Base-by-base conservation (phyloP, 2,329 filamentous ascomycete genomes). In the Cladorrhinum sp. region DNA sequence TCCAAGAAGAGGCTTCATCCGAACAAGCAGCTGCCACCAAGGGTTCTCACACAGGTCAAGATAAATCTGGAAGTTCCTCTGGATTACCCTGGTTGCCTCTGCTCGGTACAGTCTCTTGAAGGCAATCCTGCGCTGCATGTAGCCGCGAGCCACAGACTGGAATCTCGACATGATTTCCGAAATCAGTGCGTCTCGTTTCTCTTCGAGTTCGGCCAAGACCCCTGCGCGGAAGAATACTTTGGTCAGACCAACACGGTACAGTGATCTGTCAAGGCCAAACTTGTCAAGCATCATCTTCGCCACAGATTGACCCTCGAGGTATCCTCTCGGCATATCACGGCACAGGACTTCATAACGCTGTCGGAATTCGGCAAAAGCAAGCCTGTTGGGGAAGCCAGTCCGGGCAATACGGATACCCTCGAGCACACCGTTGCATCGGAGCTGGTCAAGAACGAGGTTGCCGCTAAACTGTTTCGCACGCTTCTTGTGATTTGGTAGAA, bases 341-440 rank as follows among this genome's bases (percentile, higher is more conserved):
- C 94, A 98, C 6, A 99, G 84, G 6, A 99, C 94, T 73, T 98
- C 95, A 73, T 99, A 99, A 64, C 95, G 88, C 70, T 96, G 91
- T 58, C 95, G 87, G 77, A 99, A 99, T 72, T 99, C 96, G 2
- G 90, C 84, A 73, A 99, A 99, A 0, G 91, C 84, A 30, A 99
- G 81, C 67, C 95, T 84, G 72, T 99, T 99, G 55, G 95, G 95
- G 73, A 99, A 99, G 23, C 95, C 95, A 4, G 96, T 99, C 51
- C 95, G 87, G 23, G 95, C 95, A 74, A 99, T 99, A 63, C 95
- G 86, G 71, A 99, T 99, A 64, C 95, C 95, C 77, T 99, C 95
- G n/a, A 99, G 82, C 2, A 99, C 95, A 89, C 95, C 95, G 73
- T 99, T 99, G 77, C 95, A 99, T 57, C 95, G 87, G n/a, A 99